Evolutionary conservation across 257 asterid species (phyloP).

Genomic region (Solanum sejunctum): DNA sequence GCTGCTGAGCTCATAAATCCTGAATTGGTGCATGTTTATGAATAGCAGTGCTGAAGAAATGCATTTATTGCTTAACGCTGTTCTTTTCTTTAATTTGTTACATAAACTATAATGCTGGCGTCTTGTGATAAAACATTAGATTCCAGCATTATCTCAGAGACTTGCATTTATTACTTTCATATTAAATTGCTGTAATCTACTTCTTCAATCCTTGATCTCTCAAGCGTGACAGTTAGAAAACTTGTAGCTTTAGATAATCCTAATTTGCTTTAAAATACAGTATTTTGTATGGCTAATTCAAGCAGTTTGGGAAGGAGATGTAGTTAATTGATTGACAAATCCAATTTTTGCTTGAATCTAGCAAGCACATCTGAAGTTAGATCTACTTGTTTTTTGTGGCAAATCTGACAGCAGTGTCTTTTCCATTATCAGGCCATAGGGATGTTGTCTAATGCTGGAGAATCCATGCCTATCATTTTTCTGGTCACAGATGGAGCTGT

Average conservation of each 20-base stretch:
- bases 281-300: background rate
- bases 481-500: constrained; percentile 92
- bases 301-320: background rate
- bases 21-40: background rate
- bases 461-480: constrained; percentile 50
- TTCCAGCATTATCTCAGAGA: background rate
- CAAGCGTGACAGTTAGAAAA: background rate
- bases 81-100: background rate
- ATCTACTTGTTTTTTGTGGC: background rate
- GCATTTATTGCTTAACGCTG: background rate
- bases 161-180: background rate
- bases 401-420: background rate
- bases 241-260: background rate
- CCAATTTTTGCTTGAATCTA: background rate
- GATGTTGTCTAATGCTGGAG: constrained; percentile 46
- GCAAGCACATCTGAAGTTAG: background rate
- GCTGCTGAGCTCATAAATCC: background rate
- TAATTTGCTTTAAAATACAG: background rate
- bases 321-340: background rate
- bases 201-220: background rate
- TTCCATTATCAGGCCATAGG: constrained; percentile 51
- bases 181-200: background rate
- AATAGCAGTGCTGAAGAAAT: background rate
- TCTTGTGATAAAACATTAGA: background rate
- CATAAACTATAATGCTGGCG: background rate